Conservation (phyloP, 73 alveolate species). For the Urostyla sp. region DNA sequence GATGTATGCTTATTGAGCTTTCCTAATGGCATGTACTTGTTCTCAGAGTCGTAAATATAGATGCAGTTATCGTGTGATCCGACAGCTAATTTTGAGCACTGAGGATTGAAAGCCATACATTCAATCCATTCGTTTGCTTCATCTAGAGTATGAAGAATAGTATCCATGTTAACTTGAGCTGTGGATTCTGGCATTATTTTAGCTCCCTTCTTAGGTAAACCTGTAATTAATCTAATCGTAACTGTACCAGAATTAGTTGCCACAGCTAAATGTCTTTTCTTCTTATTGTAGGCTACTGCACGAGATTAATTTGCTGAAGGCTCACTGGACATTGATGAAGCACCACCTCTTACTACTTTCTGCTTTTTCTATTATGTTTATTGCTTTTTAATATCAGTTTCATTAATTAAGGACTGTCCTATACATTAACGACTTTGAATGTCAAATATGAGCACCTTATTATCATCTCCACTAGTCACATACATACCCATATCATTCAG, state of each 20-base stretch:
- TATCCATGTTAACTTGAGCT: conserved; percentile 28
- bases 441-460: conserved; percentile 60
- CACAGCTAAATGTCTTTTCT: conserved; percentile 86
- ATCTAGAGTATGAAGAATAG: conserved; percentile 11
- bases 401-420: neutral
- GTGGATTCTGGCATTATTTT: neutral
- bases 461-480: conserved; percentile 73
- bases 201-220: too few relatives aligned
- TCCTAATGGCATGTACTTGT: conserved; percentile 32
- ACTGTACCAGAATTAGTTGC: conserved; percentile 91
- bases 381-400: neutral
- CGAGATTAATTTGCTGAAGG: conserved; percentile 80
- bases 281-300: conserved; percentile 76
- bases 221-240: conserved; percentile 66
- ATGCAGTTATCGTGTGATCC: conserved; percentile 80
- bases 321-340: conserved; percentile 60
- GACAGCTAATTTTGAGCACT: conserved; percentile 64
- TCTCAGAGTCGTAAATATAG: conserved; percentile 33
- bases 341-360: conserved; percentile 65
- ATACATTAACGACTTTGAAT: neutral
- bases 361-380: neutral
- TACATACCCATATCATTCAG: conserved; percentile 37
- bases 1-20: conserved; percentile 85
- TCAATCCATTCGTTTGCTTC: conserved; percentile 77
- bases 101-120: conserved; percentile 68